Percentiles rank a stretch among this genome's conserved stretches.
These are phyloP conservation scores for Gymnopilus junonius DNA, from an alignment of 768 basidiomycete species.

Conservation along the genomic window DNA sequence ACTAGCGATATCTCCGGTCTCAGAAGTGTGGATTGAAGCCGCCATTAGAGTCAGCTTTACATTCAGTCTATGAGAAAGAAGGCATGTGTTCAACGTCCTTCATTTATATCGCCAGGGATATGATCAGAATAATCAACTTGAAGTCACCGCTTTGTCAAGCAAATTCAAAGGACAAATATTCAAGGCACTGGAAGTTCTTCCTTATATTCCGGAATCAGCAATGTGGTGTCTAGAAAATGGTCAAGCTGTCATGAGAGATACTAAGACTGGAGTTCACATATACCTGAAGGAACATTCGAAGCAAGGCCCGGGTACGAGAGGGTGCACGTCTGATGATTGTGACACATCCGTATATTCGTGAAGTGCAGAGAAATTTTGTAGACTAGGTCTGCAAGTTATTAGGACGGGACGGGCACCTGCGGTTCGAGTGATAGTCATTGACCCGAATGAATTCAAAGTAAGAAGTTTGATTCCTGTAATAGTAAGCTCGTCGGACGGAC, in stretches of 20 bases:
- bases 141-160: background rate
- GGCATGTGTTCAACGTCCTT: background rate
- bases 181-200: background rate
- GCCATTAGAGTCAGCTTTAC: background rate
- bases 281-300: background rate
- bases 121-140: background rate
- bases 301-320: background rate
- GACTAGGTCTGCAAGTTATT: no score
- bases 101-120: background rate
- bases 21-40: background rate
- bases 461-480: no score
- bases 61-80: background rate
- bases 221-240: background rate
- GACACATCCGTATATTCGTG: no score
- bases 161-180: background rate
- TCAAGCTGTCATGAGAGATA: background rate
- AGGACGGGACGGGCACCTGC: no score
- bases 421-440: no score
- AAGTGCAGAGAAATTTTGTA: no score
- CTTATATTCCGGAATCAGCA: background rate
- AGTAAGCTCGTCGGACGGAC: no score
- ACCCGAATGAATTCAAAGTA: no score
- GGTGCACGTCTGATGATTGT: background rate
- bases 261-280: background rate
- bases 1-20: background rate